Evolutionary conservation across 768 basidiomycete species (phyloP).

Genomic region (Lanmaoa rubissima): DNA sequence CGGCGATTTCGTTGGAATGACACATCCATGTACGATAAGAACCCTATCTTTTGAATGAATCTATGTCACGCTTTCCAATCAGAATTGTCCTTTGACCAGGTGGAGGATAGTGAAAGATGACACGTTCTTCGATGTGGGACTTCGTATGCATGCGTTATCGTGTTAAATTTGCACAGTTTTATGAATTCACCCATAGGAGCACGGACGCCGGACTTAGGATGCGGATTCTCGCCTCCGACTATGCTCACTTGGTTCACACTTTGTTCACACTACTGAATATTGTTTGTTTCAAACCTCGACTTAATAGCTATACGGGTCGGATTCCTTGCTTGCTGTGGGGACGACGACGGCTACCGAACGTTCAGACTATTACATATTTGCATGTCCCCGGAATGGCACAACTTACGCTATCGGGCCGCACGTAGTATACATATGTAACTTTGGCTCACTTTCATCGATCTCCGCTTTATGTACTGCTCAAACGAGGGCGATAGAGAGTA

Average conservation of each 20-base stretch:
- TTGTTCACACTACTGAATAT: too few species aligned
- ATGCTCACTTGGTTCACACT: neutral
- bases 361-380: neutral
- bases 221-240: neutral
- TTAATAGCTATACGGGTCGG: neutral
- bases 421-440: neutral
- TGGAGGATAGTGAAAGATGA: neutral
- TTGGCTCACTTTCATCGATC: too few species aligned
- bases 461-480: too few species aligned
- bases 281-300: neutral
- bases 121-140: neutral
- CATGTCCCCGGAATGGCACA: neutral
- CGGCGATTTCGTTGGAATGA: neutral
- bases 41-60: neutral
- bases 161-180: neutral
- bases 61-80: neutral
- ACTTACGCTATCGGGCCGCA: neutral
- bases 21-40: neutral
- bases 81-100: neutral
- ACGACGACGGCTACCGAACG: neutral
- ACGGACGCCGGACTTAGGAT: neutral
- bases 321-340: neutral
- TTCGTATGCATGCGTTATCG: neutral
- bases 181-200: neutral
- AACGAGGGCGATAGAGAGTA: too few species aligned